Percentiles rank a stretch among this genome's conserved stretches.
phyloP scores from a whole-genome alignment of 192 early-diverging fungal genomes.

The Coemansia sp. region DNA sequence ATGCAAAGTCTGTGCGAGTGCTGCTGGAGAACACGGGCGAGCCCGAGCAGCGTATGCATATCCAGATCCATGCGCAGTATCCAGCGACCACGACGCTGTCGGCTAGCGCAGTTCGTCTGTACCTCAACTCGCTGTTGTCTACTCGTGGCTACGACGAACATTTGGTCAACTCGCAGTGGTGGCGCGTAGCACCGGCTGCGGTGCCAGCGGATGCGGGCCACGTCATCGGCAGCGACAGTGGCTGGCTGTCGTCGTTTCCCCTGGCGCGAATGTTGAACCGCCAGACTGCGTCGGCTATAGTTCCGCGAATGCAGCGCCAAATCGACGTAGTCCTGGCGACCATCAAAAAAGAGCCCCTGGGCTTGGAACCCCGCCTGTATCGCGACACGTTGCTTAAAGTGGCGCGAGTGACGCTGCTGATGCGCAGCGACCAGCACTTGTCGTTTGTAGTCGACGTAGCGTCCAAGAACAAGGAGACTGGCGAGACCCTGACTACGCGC shows the following conservation, averaged over 20 bases:
- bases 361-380: conserved; percentile 52
- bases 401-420: conserved; percentile 32
- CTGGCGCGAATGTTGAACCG: conserved; percentile 44
- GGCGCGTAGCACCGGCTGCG: conserved; percentile 18
- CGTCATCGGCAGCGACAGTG: conserved; percentile 26
- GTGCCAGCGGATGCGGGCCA: conserved; percentile 9
- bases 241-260: conserved; percentile 46
- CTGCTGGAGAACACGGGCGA: conserved; percentile 12
- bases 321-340: conserved; percentile 44
- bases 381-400: conserved; percentile 53
- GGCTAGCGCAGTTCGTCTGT: conserved; percentile 54
- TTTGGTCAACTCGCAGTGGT: conserved; percentile 55
- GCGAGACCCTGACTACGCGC: background rate
- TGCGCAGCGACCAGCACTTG: conserved; percentile 18
- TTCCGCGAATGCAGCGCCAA: conserved; percentile 48
- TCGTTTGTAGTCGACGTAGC: conserved; percentile 11
- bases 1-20: conserved; percentile 16
- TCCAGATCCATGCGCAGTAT: conserved; percentile 42
- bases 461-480: conserved; percentile 1
- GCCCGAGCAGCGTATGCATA: background rate
- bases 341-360: conserved; percentile 47
- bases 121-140: conserved; percentile 53
- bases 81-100: conserved; percentile 53
- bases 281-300: conserved; percentile 40
- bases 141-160: conserved; percentile 55